phyloP scores from a whole-genome alignment of 2,329 filamentous ascomycete genomes.

The Dothideomycetes sp. region DNA sequence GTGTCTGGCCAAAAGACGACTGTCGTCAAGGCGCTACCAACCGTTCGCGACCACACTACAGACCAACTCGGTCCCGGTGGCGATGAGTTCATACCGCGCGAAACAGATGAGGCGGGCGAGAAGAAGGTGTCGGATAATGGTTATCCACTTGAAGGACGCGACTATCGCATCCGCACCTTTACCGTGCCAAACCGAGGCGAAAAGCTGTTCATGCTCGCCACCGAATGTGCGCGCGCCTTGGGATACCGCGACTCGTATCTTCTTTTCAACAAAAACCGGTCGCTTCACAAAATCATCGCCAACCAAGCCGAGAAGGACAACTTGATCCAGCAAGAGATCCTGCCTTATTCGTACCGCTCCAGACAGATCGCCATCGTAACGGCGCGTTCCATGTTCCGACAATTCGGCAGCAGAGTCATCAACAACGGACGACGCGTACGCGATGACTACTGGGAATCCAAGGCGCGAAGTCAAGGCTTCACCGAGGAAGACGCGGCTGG shows the following conservation, averaged over 20 bases:
- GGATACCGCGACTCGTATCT: conserved; percentile 97
- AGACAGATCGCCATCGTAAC: conserved; percentile 97
- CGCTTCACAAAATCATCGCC: conserved; percentile 94
- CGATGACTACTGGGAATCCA: conserved; percentile 98
- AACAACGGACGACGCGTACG: conserved; percentile 81
- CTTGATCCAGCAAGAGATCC: conserved; percentile 84
- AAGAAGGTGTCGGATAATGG: conserved; percentile 84
- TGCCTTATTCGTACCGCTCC: conserved; percentile 97
- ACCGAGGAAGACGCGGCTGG: conserved; percentile 93
- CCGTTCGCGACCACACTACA: conserved; percentile 92
- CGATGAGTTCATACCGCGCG: conserved; percentile 90
- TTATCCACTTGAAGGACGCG: conserved; percentile 68
- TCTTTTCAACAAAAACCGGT: conserved; percentile 96
- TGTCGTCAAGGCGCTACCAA: conserved; percentile 87
- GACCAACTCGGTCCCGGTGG: conserved; percentile 83
- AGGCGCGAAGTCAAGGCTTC: conserved; percentile 94
- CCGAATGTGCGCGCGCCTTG: conserved; percentile 87
- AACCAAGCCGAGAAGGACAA: conserved; percentile 95
- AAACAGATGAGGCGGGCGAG: conserved; percentile 87
- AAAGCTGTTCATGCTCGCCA: conserved; percentile 97
- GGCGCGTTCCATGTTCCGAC: conserved; percentile 94
- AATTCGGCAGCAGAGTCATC: conserved; percentile 93
- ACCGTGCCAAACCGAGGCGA: conserved; percentile 81
- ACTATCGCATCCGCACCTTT: conserved; percentile 91
- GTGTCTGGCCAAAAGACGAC: conserved; percentile 53